These are phyloP conservation scores for Zychaea mexicana DNA, from an alignment of 371 early-diverging fungal species.

Conservation along the genomic window DNA sequence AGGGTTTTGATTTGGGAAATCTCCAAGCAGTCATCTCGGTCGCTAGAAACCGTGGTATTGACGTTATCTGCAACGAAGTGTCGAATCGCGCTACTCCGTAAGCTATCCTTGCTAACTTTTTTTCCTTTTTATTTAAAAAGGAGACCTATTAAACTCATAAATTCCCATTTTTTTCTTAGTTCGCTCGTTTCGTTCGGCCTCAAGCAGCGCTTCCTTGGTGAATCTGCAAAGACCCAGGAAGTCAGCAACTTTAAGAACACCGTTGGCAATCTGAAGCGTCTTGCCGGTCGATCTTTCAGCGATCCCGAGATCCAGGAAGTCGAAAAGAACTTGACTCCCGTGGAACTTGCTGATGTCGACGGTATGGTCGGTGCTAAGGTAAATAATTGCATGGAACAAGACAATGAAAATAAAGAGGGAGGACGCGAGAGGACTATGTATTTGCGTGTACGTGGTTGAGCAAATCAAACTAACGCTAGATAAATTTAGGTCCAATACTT, in stretches of 20 bases:
- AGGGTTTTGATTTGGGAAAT: constrained; percentile 97
- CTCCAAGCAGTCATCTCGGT: constrained; percentile 95
- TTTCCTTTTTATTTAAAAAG: not conserved
- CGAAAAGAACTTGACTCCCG: constrained; percentile 83
- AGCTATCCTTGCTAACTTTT: constrained; percentile 31
- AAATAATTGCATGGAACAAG: constrained; percentile 11
- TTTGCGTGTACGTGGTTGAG: too few species aligned
- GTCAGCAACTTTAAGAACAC: constrained; percentile 97
- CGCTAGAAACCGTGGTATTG: constrained; percentile 97
- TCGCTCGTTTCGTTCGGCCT: constrained; percentile 92
- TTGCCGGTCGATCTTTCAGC: constrained; percentile 89
- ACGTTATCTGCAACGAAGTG: constrained; percentile 96
- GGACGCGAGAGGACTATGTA: not conserved
- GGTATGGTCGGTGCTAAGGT: constrained; percentile 89
- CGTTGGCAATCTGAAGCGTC: constrained; percentile 91
- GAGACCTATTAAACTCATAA: too few species aligned
- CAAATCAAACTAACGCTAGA: too few species aligned
- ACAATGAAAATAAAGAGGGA: not conserved
- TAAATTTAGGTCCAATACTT: constrained; percentile 71
- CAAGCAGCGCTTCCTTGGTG: constrained; percentile 95
- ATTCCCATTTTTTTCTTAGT: constrained; percentile 29
- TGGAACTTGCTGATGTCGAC: constrained; percentile 77
- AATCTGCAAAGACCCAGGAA: constrained; percentile 94
- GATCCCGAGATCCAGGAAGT: constrained; percentile 88
- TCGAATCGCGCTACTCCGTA: constrained; percentile 97